phyloP scores from a whole-genome alignment of 805 yeast species.

The Groenewaldozyma tartarivorans region DNA sequence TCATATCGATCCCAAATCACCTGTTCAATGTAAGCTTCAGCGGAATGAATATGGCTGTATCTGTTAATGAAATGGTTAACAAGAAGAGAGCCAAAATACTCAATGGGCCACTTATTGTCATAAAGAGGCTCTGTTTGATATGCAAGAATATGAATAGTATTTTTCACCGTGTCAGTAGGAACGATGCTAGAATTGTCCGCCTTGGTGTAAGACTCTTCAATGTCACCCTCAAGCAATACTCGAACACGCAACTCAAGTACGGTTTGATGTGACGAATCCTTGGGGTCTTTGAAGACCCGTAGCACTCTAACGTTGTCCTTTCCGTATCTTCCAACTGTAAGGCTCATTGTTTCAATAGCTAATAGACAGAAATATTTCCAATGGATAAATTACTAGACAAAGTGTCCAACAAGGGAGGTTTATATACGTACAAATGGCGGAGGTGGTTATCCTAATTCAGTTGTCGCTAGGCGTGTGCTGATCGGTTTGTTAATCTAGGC shows the following conservation, averaged over 20 bases:
- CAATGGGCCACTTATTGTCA: slow-evolving; percentile 85
- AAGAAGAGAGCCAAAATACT: slow-evolving; percentile 76
- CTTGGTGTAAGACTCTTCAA: slow-evolving; percentile 72
- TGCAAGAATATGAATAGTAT: slow-evolving; percentile 77
- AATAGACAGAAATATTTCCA: slow-evolving; percentile 1
- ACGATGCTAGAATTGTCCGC: slow-evolving; percentile 87
- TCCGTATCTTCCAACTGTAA: slow-evolving; percentile 58
- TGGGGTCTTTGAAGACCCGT: slow-evolving; percentile 72
- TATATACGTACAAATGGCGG: too few relatives aligned
- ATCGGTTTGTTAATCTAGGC: too few relatives aligned
- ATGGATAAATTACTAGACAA: background rate
- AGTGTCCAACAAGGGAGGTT: background rate
- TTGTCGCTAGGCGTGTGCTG: too few relatives aligned
- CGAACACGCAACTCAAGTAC: slow-evolving; percentile 78
- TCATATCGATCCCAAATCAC: slow-evolving; percentile 69
- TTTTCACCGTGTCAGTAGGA: slow-evolving; percentile 90
- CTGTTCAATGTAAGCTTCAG: slow-evolving; percentile 59
- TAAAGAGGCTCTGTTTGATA: slow-evolving; percentile 45
- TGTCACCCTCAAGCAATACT: slow-evolving; percentile 65
- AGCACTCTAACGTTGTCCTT: slow-evolving; percentile 88
- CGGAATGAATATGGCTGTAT: slow-evolving; percentile 68
- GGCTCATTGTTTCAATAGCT: background rate
- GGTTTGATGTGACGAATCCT: slow-evolving; percentile 65
- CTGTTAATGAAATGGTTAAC: slow-evolving; percentile 72
- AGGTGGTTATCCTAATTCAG: too few relatives aligned